Base-by-base conservation (phyloP, 495 filamentous ascomycete genomes). In the Trichoderma erinaceum region DNA sequence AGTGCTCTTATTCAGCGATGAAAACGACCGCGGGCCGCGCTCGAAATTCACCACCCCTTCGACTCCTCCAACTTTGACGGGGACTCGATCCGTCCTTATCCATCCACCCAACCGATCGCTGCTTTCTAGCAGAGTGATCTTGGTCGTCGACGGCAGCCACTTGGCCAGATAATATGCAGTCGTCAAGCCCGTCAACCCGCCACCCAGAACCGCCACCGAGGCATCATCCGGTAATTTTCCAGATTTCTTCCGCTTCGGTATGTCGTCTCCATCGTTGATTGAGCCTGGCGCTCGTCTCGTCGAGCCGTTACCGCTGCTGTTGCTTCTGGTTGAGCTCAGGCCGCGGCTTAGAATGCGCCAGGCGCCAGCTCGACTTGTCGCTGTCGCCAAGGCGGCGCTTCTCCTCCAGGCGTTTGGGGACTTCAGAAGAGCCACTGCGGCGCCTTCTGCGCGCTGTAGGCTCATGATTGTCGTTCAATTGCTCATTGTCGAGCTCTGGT, bases 101-200 rank as follows among this genome's bases (percentile, higher is more conserved):
- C 95, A 97, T 38, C 96, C 96, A 32, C 95, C 96, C 1, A 94
- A 73, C 4, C 84, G 81, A 11, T 80, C 67, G 3, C 81, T 83
- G 27, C 84, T 86, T 74, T 99, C 96, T 72, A 90, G 96, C 7
- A 99, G 71, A 3, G 89, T 93, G 68, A 98, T 85, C 61, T 72
- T 65, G 56, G 85, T 81, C 13, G 77, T 41, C 21, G 66, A 65
- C 5, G 88, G 84, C 4, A 87, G 77, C 66, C 84, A 75, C 58
- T 84, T 84, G 7, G 85, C 74, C 18, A 97, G 78, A 74, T 88
- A 90, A 78, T 88, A 92, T 23, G 93, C 93, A 43, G 87, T 83
- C 35, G 91, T 86, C 65, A 99, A 85, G 44, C 96, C 96, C 18
- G 94, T 95, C 73, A 99, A 90, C 65, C 96, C 96, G 67, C 88